Conservation (phyloP, 2,329 filamentous ascomycete genomes). For the Fusarium staphyleae region DNA sequence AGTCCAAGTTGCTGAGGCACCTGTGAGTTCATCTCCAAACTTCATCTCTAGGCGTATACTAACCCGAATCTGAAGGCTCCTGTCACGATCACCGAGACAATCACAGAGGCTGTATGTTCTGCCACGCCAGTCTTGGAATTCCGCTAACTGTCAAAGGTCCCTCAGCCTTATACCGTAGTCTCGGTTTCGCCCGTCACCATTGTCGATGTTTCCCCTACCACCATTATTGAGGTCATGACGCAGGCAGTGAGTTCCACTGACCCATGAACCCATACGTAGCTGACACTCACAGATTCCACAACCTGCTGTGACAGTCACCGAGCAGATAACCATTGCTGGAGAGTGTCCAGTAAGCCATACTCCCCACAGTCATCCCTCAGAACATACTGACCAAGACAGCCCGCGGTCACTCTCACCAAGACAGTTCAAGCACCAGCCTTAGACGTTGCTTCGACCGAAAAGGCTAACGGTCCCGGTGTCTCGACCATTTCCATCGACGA, state of each 20-base stretch:
- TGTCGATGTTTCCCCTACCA: constrained; percentile 10
- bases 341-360: constrained; percentile 35
- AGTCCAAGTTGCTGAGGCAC: constrained; percentile 23
- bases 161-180: constrained; percentile 27
- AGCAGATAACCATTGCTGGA: constrained; percentile 18
- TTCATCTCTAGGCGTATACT: neutral
- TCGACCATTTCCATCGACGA: constrained; percentile 41
- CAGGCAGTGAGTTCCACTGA: neutral
- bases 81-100: constrained; percentile 19
- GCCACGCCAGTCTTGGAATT: neutral
- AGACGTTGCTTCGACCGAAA: constrained; percentile 5
- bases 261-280: neutral
- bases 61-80: constrained; percentile 10
- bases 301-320: constrained; percentile 6
- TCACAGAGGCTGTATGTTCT: constrained; percentile 16
- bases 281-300: constrained; percentile 6
- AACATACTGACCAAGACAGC: constrained; percentile 17
- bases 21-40: constrained; percentile 13
- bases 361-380: too few species aligned
- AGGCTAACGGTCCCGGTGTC: constrained; percentile 35
- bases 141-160: neutral
- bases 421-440: constrained; percentile 23
- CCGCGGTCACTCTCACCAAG: constrained; percentile 29
- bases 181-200: constrained; percentile 23
- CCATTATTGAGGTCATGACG: constrained; percentile 5